Conservation (phyloP, 805 yeast genomes). For the Teunomyces kruisii region DNA sequence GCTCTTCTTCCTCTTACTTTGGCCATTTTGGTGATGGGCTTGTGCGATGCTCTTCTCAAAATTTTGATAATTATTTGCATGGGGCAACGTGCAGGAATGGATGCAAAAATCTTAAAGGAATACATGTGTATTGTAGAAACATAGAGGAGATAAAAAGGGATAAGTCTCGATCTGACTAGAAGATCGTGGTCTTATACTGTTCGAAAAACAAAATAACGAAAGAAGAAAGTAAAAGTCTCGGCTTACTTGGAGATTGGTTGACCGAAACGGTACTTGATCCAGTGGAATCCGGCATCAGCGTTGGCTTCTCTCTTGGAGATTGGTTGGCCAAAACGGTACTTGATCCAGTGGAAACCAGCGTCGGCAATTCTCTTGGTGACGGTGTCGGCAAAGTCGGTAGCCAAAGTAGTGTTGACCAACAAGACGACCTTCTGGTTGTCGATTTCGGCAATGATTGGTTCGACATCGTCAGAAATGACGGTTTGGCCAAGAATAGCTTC, state of each 20-base stretch:
- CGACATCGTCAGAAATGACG: slow-evolving; percentile 10
- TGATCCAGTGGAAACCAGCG: slow-evolving; percentile 9
- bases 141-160: background rate
- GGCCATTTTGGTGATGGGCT: slow-evolving; percentile 1
- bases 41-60: slow-evolving; percentile 8
- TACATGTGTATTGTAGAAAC: background rate
- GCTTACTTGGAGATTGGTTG: slow-evolving; percentile 13
- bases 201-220: background rate
- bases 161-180: background rate
- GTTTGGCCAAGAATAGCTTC: slow-evolving; percentile 12
- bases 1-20: slow-evolving; percentile 46
- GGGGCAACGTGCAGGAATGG: background rate
- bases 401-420: slow-evolving; percentile 14
- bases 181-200: background rate
- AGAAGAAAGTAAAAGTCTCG: background rate
- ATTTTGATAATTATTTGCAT: background rate
- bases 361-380: slow-evolving; percentile 9
- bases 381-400: slow-evolving; percentile 5
- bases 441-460: slow-evolving; percentile 9
- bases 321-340: slow-evolving; percentile 9
- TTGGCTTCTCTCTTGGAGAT: slow-evolving; percentile 13
- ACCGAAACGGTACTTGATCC: slow-evolving; percentile 7
- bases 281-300: slow-evolving; percentile 10
- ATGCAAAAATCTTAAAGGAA: background rate
- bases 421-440: slow-evolving; percentile 13